These are phyloP conservation scores for Cokeromyces recurvatus DNA, from an alignment of 371 early-diverging fungal species.

Conservation along the genomic window DNA sequence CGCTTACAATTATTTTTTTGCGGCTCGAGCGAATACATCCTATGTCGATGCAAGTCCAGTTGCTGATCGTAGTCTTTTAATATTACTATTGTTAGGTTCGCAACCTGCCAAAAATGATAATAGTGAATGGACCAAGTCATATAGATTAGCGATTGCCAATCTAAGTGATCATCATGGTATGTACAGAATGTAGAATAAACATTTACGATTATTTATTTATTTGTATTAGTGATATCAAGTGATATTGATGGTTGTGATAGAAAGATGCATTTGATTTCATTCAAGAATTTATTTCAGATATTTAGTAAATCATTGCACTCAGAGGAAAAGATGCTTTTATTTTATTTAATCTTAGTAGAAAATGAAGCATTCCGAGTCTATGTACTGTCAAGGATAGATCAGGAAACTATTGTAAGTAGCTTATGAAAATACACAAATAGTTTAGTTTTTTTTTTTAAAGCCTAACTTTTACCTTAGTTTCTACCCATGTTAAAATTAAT, in stretches of 20 bases:
- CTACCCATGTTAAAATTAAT: slow-evolving; percentile 63
- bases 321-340: slow-evolving; percentile 64
- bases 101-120: slow-evolving; percentile 13
- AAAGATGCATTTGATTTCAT: slow-evolving; percentile 52
- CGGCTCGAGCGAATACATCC: slow-evolving; percentile 8
- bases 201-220: background rate
- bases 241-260: slow-evolving; percentile 18
- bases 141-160: slow-evolving; percentile 45
- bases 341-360: slow-evolving; percentile 66
- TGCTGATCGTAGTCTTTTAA: slow-evolving; percentile 58
- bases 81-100: slow-evolving; percentile 47
- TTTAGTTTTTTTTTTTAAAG: too few relatives aligned
- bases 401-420: slow-evolving; percentile 59
- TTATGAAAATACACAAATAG: too few relatives aligned
- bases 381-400: slow-evolving; percentile 72
- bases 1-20: slow-evolving; percentile 69
- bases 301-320: slow-evolving; percentile 58
- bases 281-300: slow-evolving; percentile 59
- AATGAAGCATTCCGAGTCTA: slow-evolving; percentile 69
- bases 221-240: slow-evolving; percentile 13
- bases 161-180: slow-evolving; percentile 60
- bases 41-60: slow-evolving; percentile 14
- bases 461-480: too few relatives aligned
- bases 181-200: background rate
- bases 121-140: slow-evolving; percentile 30